A percentile compares a stretch with the other conserved stretches of the same genome.
Conservation (phyloP, 371 early-diverging fungal species). For the Neoconidiobolus thromboides region DNA sequence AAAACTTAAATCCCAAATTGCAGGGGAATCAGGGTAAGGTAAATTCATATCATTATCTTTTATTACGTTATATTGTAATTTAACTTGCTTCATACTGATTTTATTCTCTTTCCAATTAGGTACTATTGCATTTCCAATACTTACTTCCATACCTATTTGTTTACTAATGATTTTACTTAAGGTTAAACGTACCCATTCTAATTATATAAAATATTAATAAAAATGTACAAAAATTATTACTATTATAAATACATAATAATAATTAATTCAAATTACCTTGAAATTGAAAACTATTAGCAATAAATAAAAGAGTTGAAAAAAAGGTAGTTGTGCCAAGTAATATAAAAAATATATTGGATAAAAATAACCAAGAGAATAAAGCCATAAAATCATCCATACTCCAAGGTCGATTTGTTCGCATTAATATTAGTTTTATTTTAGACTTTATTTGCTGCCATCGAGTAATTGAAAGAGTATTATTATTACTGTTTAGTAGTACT, state of each 20-base stretch:
- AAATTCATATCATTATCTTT: neutral
- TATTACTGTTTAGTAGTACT: no score
- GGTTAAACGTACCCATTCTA: conserved; percentile 58
- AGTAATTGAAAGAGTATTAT: no score
- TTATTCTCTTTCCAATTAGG: conserved; percentile 86
- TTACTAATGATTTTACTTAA: conserved; percentile 62
- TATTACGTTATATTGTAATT: conserved; percentile 1
- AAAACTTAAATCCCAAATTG: conserved; percentile 70
- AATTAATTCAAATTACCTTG: conserved; percentile 34
- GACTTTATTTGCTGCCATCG: no score
- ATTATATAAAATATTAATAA: conserved; percentile 4
- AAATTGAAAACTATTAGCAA: conserved; percentile 71
- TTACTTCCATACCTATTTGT: conserved; percentile 64
- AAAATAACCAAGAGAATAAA: conserved; percentile 70
- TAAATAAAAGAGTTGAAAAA: conserved; percentile 54
- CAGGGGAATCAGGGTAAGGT: conserved; percentile 10
- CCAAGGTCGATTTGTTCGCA: conserved; percentile 56
- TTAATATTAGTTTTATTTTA: conserved; percentile 11
- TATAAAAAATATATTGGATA: conserved; percentile 68
- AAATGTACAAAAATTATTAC: neutral
- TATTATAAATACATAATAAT: no score
- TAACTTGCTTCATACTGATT: conserved; percentile 69
- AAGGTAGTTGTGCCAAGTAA: conserved; percentile 81
- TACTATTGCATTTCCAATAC: conserved; percentile 75
- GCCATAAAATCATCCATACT: conserved; percentile 79